Conservation (phyloP, 2,329 filamentous ascomycete species). For the Talaromyces sp. region DNA sequence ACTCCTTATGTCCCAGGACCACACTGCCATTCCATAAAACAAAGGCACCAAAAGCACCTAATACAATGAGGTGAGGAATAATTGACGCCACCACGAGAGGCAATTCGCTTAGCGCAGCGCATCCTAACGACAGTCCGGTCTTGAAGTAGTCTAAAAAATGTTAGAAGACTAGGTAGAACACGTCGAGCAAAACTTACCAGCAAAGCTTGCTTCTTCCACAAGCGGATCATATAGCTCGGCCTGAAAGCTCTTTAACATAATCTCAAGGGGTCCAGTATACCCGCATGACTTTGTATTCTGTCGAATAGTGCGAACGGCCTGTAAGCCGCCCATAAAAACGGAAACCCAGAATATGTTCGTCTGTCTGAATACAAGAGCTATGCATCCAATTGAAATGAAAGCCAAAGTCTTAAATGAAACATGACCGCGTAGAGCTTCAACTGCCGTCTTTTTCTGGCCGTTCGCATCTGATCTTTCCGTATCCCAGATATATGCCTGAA, state of each 20-base stretch:
- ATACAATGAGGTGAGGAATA: conserved; percentile 57
- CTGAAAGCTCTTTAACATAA: conserved; percentile 32
- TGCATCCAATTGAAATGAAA: conserved; percentile 58
- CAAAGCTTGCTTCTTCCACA: conserved; percentile 46
- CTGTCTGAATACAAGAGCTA: conserved; percentile 75
- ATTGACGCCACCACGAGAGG: conserved; percentile 39
- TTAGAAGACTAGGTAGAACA: conserved; percentile 23
- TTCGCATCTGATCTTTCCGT: conserved; percentile 33
- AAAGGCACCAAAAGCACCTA: conserved; percentile 69
- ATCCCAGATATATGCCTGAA: conserved; percentile 62
- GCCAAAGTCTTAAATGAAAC: conserved; percentile 27
- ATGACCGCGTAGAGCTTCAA: conserved; percentile 16
- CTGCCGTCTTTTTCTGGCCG: conserved; percentile 12
- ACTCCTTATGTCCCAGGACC: conserved; percentile 90
- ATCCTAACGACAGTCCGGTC: conserved; percentile 59
- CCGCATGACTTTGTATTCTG: conserved; percentile 27
- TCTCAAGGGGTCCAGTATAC: conserved; percentile 27
- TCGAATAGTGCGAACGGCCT: conserved; percentile 37
- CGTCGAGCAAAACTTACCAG: conserved; percentile 39
- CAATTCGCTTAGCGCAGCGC: conserved; percentile 52
- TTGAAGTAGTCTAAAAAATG: conserved; percentile 45
- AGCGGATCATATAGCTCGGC: conserved; percentile 51
- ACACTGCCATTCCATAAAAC: conserved; percentile 86
- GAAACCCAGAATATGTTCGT: conserved; percentile 96
- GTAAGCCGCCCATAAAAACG: conserved; percentile 46